Evolutionary conservation across 1,284 basidiomycete genomes (phyloP), one percentile per base, ranked within the genome.

Genomic region (Takashimella koratensis): DNA sequence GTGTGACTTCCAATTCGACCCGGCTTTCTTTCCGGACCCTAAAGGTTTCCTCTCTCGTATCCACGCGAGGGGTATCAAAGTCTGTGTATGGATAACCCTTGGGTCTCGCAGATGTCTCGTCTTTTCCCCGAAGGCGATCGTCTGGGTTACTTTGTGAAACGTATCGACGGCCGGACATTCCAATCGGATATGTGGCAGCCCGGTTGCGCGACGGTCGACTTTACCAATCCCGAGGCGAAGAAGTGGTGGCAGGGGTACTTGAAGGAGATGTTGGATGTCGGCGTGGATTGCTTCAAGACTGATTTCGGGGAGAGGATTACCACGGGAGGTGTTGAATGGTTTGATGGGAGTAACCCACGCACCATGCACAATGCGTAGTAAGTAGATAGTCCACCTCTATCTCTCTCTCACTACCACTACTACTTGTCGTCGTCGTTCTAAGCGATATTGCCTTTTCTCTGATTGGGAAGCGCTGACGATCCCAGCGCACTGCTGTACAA

Each of bases 1-100:
- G 67, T 87, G 86, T 68, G 83, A 86, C 73, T 88, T 87, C 73
- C 84, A 84, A 3, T 87, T 87, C 64, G 86, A 87, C 64, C 83
- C 85, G 2, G 84, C 86, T 22, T 82, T 82, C 62, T 88, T 88
- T 78, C 85, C 86, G 5, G 80, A 88, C 65, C 86, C 86, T 2
- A n/a, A n/a, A n/a, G n/a, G n/a, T n/a, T n/a, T n/a, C n/a, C n/a
- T n/a, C n/a, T n/a, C n/a, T n/a, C n/a, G n/a, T n/a, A n/a, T n/a
- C n/a, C n/a, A n/a, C n/a, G n/a, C n/a, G n/a, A n/a, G n/a, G n/a
- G n/a, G n/a, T n/a, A n/a, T n/a, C n/a, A n/a, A n/a, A n/a, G n/a
- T n/a, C n/a, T 87, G 86, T 60, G 77, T 86, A 4, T 88, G 86
- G 86, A 86, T 74, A 74, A 72, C 53, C 64, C 67, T 5, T 73